A percentile compares a stretch with the other conserved stretches of the same genome.
Conservation (phyloP, 208 protist genomes). For the Vickermania ingenoplastis region DNA sequence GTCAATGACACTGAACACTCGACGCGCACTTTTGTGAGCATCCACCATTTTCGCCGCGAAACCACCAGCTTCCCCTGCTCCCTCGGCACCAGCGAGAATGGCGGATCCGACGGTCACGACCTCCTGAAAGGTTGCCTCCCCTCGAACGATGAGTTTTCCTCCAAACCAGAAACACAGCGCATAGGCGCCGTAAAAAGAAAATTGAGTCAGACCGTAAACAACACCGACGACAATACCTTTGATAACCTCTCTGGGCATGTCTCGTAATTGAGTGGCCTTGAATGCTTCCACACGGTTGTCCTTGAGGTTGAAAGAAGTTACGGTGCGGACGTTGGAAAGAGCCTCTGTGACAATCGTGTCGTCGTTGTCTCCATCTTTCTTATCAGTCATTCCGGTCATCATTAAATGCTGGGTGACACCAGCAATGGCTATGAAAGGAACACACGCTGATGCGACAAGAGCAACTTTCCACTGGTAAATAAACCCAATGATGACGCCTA, state of each 20-base stretch:
- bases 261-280: conserved; percentile 8
- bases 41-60: conserved; percentile 53
- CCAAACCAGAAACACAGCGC: conserved; percentile 76
- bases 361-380: conserved; percentile 26
- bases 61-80: conserved; percentile 46
- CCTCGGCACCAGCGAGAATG: conserved; percentile 49
- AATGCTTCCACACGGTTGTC: conserved; percentile 22
- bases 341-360: conserved; percentile 61
- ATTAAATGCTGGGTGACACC: conserved; percentile 30
- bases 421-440: conserved; percentile 39
- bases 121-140: conserved; percentile 48
- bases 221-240: conserved; percentile 23
- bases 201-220: conserved; percentile 44
- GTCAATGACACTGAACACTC: conserved; percentile 75
- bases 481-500: conserved; percentile 49
- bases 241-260: conserved; percentile 15
- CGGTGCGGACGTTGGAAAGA: conserved; percentile 62
- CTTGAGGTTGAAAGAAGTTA: conserved; percentile 67
- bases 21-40: conserved; percentile 27
- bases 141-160: conserved; percentile 47
- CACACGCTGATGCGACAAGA: conserved; percentile 35
- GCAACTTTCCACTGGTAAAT: conserved; percentile 71
- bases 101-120: conserved; percentile 40
- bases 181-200: conserved; percentile 44
- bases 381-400: conserved; percentile 18